phyloP scores from a whole-genome alignment of 805 yeast genomes.

The Wickerhamiella sergipiensis region DNA sequence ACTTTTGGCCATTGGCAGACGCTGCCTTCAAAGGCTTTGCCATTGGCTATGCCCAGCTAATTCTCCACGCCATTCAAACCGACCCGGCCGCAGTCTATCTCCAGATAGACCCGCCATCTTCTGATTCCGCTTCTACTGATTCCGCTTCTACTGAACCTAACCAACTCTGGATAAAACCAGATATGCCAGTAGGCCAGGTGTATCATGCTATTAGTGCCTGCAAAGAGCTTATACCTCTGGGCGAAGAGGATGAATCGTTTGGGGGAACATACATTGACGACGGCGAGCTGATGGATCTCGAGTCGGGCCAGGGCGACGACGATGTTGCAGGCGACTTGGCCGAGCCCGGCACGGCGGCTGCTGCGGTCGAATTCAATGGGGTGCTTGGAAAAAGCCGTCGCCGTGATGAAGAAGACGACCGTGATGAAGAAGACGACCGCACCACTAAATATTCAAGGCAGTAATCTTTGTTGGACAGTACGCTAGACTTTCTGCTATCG shows the following conservation, averaged over 20 bases:
- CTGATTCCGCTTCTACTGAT: no score
- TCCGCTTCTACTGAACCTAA: no score
- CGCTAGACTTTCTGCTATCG: no score
- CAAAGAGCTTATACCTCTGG: neutral
- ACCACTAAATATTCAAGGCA: neutral
- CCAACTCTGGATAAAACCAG: neutral
- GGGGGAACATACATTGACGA: constrained; percentile 4
- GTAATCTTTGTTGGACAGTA: no score
- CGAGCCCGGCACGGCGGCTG: neutral
- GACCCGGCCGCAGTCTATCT: constrained; percentile 11
- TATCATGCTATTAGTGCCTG: constrained; percentile 4
- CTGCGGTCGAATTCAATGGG: constrained; percentile 1
- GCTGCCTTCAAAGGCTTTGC: constrained; percentile 8
- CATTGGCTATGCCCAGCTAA: constrained; percentile 15
- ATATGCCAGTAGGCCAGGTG: neutral
- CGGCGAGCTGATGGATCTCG: constrained; percentile 3
- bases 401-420: neutral
- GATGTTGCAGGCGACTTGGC: neutral
- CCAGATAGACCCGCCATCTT: constrained; percentile 10
- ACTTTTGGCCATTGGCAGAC: constrained; percentile 16
- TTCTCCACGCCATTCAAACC: constrained; percentile 19
- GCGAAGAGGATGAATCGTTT: neutral
- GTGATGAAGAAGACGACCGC: neutral
- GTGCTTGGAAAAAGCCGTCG: neutral
- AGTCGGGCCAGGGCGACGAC: constrained; percentile 10